These are phyloP conservation scores for Lentinula novae-zelandiae DNA, from an alignment of 1,284 basidiomycete species.

Conservation along the genomic window DNA sequence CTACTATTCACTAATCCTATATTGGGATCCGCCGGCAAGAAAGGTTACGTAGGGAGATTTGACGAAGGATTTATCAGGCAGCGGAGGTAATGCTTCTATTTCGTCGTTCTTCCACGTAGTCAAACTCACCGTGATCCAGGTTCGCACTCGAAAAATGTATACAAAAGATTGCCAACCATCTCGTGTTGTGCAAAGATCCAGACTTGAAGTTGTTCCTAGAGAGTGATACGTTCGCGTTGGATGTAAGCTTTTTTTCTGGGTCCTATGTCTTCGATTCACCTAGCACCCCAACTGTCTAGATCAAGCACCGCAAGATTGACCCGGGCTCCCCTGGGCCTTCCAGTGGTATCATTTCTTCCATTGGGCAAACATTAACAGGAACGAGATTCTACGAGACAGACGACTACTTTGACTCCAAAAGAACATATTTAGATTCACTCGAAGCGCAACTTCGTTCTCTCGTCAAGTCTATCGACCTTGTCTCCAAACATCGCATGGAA, in stretches of 20 bases:
- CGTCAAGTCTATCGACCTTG: constrained; percentile 80
- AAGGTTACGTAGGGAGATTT: constrained; percentile 60
- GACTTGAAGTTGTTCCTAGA: constrained; percentile 88
- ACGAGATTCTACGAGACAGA: constrained; percentile 91
- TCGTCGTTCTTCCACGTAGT: neutral
- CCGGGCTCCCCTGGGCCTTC: constrained; percentile 1
- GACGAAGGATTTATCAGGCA: constrained; percentile 86
- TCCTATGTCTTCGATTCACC: neutral
- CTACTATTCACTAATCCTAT: constrained; percentile 34
- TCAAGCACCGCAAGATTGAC: constrained; percentile 83
- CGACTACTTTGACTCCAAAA: constrained; percentile 96
- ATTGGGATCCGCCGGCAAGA: constrained; percentile 1
- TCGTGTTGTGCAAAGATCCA: constrained; percentile 78
- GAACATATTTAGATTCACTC: constrained; percentile 81
- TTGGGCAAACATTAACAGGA: constrained; percentile 71
- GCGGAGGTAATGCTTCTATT: constrained; percentile 40
- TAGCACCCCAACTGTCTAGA: constrained; percentile 39
- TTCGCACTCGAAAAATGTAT: constrained; percentile 86
- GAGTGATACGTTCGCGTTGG: constrained; percentile 79
- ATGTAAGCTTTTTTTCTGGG: constrained; percentile 45
- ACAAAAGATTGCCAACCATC: constrained; percentile 85
- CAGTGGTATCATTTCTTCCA: constrained; percentile 76
- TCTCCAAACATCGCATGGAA: constrained; percentile 80
- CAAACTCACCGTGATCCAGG: neutral
- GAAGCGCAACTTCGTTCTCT: constrained; percentile 87